Evolutionary conservation across 2,329 filamentous ascomycete genomes (phyloP).

Genomic region (Penicillium occitanis): DNA sequence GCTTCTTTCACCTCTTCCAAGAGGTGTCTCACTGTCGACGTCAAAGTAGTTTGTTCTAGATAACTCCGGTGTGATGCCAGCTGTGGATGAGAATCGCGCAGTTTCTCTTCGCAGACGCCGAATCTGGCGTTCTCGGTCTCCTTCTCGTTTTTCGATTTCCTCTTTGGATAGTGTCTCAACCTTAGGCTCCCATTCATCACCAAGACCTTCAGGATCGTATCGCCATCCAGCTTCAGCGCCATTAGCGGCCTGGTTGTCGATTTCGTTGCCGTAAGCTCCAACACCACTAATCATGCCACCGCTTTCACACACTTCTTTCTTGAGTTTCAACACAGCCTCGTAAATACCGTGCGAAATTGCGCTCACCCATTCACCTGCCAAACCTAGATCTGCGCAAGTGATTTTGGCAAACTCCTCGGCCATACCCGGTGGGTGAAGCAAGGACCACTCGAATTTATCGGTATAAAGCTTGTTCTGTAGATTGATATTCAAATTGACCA

Average conservation of each 20-base stretch:
- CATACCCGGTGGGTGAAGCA: constrained; percentile 86
- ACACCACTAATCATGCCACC: constrained; percentile 78
- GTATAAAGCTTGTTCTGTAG: constrained; percentile 88
- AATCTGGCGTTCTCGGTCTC: constrained; percentile 88
- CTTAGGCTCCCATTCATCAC: constrained; percentile 79
- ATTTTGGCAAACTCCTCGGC: constrained; percentile 89
- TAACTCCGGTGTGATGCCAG: constrained; percentile 75
- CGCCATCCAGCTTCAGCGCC: constrained; percentile 87
- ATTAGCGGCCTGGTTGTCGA: constrained; percentile 85
- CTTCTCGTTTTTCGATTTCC: constrained; percentile 95
- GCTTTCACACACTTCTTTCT: constrained; percentile 95
- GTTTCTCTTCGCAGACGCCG: constrained; percentile 85
- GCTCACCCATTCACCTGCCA: constrained; percentile 89
- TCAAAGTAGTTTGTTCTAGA: constrained; percentile 65
- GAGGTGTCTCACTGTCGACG: constrained; percentile 67
- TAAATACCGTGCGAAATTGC: constrained; percentile 96
- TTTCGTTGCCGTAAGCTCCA: constrained; percentile 65
- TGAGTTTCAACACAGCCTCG: constrained; percentile 84
- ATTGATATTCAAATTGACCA: constrained; percentile 88
- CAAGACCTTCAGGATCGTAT: constrained; percentile 88
- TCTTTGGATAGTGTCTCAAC: constrained; percentile 83
- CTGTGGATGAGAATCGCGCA: constrained; percentile 82
- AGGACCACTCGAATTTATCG: constrained; percentile 97
- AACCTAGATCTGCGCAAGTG: constrained; percentile 86
- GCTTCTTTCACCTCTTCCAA: constrained; percentile 86